Evolutionary conservation across 2,329 filamentous ascomycete genomes (phyloP).

Genomic region (Cadophora sp.): DNA sequence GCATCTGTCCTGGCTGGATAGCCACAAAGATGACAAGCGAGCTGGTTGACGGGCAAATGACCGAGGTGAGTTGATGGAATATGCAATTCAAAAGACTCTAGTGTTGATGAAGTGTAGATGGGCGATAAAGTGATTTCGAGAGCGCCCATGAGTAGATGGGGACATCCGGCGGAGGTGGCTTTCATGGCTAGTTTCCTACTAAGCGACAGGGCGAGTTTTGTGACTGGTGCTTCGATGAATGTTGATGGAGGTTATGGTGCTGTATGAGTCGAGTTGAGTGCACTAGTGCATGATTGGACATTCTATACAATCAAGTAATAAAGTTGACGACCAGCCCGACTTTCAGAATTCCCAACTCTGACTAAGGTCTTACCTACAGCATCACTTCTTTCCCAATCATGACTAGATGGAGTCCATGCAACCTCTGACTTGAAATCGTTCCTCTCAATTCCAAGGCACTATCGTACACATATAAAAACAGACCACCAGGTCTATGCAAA

Average conservation of each 20-base stretch:
- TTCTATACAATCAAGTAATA: neutral
- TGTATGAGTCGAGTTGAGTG: conserved; percentile 6
- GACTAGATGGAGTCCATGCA: neutral
- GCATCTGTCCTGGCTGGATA: conserved; percentile 39
- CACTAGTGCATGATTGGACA: too few species aligned
- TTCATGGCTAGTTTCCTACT: conserved; percentile 36
- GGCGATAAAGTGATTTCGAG: conserved; percentile 20
- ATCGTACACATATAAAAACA: conserved; percentile 38
- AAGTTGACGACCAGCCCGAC: neutral
- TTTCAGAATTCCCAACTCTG: neutral
- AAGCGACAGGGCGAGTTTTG: conserved; percentile 38
- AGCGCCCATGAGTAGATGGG: conserved; percentile 32
- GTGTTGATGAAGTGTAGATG: conserved; percentile 22
- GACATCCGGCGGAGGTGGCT: conserved; percentile 33
- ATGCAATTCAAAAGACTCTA: neutral
- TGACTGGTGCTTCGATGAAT: conserved; percentile 31
- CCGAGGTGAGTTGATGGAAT: conserved; percentile 20
- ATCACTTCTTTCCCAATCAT: neutral
- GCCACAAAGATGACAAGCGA: conserved; percentile 27
- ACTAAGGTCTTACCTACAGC: neutral
- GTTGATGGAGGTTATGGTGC: conserved; percentile 37
- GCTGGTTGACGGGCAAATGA: conserved; percentile 15
- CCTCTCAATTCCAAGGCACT: conserved; percentile 32
- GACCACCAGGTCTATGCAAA: conserved; percentile 36
- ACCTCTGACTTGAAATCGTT: conserved; percentile 12